Conservation (phyloP, 257 asterid genomes). For the Ilex asprella region DNA sequence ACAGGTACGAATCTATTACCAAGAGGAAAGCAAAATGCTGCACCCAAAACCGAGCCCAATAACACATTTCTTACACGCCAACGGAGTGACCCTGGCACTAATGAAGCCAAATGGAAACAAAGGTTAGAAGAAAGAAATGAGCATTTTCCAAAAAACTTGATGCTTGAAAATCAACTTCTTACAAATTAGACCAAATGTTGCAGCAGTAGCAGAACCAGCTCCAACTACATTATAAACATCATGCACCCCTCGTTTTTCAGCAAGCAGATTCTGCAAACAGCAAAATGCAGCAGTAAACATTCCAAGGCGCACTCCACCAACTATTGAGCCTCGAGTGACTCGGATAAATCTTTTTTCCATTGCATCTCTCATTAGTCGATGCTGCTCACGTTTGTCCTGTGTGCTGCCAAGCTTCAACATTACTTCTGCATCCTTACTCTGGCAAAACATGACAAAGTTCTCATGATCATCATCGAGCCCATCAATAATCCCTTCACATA, state of each 20-base stretch:
- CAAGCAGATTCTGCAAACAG: conserved; percentile 77
- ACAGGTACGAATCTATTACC: conserved; percentile 38
- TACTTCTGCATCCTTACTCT: conserved; percentile 98
- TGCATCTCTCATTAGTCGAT: conserved; percentile 95
- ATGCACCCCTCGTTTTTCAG: conserved; percentile 81
- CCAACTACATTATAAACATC: conserved; percentile 84
- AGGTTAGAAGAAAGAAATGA: background rate
- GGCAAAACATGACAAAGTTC: conserved; percentile 16
- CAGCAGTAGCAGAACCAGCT: conserved; percentile 97
- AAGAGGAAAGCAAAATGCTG: conserved; percentile 82
- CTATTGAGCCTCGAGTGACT: conserved; percentile 89
- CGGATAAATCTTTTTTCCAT: conserved; percentile 92
- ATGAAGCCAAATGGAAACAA: conserved; percentile 7
- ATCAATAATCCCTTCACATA: too few species aligned
- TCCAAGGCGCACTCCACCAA: conserved; percentile 96
- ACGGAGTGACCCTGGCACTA: conserved; percentile 88
- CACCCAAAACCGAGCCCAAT: conserved; percentile 90
- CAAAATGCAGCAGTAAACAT: conserved; percentile 87
- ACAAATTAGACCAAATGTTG: conserved; percentile 84
- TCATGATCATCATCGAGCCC: too few species aligned
- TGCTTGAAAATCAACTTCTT: conserved; percentile 19
- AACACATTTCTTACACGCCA: conserved; percentile 88
- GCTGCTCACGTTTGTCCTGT: conserved; percentile 87
- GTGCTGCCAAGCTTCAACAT: conserved; percentile 98
- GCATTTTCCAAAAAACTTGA: background rate